phyloP scores from a whole-genome alignment of 441 rosid species.

The Isatis lusitanica region DNA sequence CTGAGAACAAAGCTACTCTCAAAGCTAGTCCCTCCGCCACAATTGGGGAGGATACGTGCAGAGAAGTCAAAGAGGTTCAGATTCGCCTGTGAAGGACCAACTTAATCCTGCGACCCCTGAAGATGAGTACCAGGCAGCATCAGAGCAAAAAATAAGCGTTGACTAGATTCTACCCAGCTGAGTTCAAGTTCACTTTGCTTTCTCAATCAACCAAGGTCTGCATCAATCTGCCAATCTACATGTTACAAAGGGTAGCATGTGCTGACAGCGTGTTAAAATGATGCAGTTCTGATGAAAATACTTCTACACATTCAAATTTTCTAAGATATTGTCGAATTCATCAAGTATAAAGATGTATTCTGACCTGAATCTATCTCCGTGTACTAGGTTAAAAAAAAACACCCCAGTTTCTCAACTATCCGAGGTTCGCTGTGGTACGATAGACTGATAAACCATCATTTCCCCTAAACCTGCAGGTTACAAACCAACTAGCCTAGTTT shows the following conservation, averaged over 20 bases:
- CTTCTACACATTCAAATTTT: neutral
- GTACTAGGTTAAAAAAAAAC: slow-evolving; percentile 31
- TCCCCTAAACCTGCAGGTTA: slow-evolving; percentile 59
- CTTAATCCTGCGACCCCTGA: too few species aligned
- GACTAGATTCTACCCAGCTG: slow-evolving; percentile 1
- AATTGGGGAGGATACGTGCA: too few species aligned
- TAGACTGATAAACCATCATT: slow-evolving; percentile 26
- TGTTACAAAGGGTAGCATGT: too few species aligned
- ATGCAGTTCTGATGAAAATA: neutral
- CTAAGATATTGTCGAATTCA: neutral
- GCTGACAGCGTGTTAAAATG: neutral
- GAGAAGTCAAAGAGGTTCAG: too few species aligned
- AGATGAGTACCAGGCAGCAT: too few species aligned
- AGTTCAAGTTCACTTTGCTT: slow-evolving; percentile 45
- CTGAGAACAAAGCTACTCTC: too few species aligned
- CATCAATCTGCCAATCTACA: slow-evolving; percentile 45
- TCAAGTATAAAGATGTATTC: slow-evolving; percentile 28
- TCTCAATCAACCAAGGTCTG: slow-evolving; percentile 48
- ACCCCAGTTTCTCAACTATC: slow-evolving; percentile 34
- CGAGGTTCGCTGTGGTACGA: neutral
- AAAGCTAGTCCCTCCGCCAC: too few species aligned
- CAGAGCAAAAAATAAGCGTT: too few species aligned
- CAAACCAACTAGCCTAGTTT: slow-evolving; percentile 52
- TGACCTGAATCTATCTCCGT: slow-evolving; percentile 43
- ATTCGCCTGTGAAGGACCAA: too few species aligned